Evolutionary conservation across 495 filamentous ascomycete species (phyloP), one percentile per base, ranked within the genome.

Genomic region (Xylaria cubensis): DNA sequence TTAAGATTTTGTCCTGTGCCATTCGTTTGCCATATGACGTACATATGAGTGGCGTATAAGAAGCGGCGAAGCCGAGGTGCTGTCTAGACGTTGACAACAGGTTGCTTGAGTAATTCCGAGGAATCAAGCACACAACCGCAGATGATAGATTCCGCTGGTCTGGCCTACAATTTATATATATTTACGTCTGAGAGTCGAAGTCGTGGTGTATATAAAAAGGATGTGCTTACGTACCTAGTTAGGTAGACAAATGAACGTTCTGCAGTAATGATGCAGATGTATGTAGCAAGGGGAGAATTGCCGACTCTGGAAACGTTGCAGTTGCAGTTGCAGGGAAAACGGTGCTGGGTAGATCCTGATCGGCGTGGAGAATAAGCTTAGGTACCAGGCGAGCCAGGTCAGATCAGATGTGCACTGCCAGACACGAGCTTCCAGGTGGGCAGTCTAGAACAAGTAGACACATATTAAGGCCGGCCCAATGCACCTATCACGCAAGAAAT

Each of bases 231-330:
- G 46, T 44, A 51, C 55, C 26, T 29, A 39, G 8, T 36, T 63
- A 63, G 4, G 1, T 32, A 29, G 12, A 44, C n/a, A 61, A 24
- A 61, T 24, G 41, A 34, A 61, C 36, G 36, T 39, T 39, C 39
- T n/a, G 67, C 70, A 65, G 56, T 7, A 53, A 63, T 68, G 67
- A 66, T 64, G 71, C 55, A 64, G 71, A 51, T 58, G 62, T 73
- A 51, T 58, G 62, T 73, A 71, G 69, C 67, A 67, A 74, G 69
- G 69, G 64, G 48, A 46, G 70, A 77, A 78, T 72, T 78, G 75
- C 77, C 77, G 75, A 75, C 74, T 74, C 73, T 74, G 72, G 77
- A 77, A 77, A 78, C 77, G 77, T 78, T 78, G 76, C 77, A 77
- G 75, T 67, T 73, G 70, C 74, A 76, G 67, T 75, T 72, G 69